These are phyloP conservation scores for Chlorella sp. DNA, from an alignment of 139 green algal species.

Conservation along the genomic window DNA sequence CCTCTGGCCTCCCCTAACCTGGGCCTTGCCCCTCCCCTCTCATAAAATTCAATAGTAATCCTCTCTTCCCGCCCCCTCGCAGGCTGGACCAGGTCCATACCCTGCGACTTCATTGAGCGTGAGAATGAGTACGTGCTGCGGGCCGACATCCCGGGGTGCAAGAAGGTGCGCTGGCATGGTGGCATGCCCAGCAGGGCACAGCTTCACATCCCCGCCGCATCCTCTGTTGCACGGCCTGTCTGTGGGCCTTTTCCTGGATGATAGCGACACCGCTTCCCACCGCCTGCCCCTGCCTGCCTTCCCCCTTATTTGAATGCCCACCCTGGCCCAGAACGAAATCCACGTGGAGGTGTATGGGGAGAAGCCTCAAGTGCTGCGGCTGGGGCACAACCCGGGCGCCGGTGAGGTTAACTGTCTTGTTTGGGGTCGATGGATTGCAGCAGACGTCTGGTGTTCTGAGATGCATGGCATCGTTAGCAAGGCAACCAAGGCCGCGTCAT, in stretches of 20 bases:
- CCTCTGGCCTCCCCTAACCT: not conserved
- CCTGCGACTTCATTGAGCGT: slow-evolving; percentile 41
- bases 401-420: not conserved
- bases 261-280: too few species aligned
- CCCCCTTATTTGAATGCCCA: not conserved
- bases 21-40: too few species aligned
- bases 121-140: slow-evolving; percentile 43
- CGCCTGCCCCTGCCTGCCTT: not conserved
- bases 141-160: slow-evolving; percentile 34
- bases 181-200: not conserved
- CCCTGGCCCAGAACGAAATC: slow-evolving; percentile 16
- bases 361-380: slow-evolving; percentile 22
- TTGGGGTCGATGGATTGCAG: not conserved
- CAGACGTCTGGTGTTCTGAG: not conserved
- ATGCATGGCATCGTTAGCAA: not conserved
- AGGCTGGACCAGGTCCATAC: slow-evolving; percentile 33
- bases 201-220: not conserved
- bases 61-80: not conserved
- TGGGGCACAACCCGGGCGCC: slow-evolving; percentile 33
- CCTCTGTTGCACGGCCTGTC: not conserved
- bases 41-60: not conserved
- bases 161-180: not conserved
- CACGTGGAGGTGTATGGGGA: slow-evolving; percentile 36
- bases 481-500: not conserved
- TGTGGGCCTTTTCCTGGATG: not conserved